Base-by-base conservation (phyloP, 495 filamentous ascomycete genomes). In the Penicillium canariense region DNA sequence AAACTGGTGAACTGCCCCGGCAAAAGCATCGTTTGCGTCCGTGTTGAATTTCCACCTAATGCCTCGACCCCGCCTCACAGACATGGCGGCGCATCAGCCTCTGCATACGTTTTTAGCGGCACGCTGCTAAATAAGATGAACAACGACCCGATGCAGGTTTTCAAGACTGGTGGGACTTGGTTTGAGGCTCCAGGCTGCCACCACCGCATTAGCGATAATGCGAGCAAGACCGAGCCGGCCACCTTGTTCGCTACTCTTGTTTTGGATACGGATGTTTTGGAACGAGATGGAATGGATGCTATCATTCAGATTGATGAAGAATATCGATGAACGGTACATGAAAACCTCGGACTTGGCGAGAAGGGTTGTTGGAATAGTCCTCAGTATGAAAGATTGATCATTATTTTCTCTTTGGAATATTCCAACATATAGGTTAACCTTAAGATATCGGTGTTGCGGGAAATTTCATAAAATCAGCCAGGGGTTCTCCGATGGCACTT, bases 181-280 rank as follows among this genome's bases (percentile, higher is more conserved):
- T 75, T 67, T 45, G 74, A 79, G 55, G 69, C 71, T 8, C 75
- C 75, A 0, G 74, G 73, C 0, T 79, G 76, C 36, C 72, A 75
- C 38, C 74, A 79, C 55, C 58, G 66, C 23, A 63, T 70, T 40
- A 74, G 74, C 42, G 68, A 68, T 34, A 77, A 77, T 56, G 61
- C 59, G 4, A 71, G 71, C 55, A 58, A 63, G 45, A 70, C 63
- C 3, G 69, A 69, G 45, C 51, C 65, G 2, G 68, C 70, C 0
- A 50, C 49, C 8, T 30, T 75, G 3, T 47, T 73, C 15, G 73
- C 58, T 5, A 67, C 50, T 39, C 45, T 76, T 17, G 45, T 76
- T 17, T 38, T 69, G n/a, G 67, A 75, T 42, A 66, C 70, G 0
- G 64, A 72, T 44, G 52, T 47, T 0, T 45, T 68, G n/a, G 69